Percentiles rank a stretch among this genome's conserved stretches.
These are phyloP conservation scores for Tetracladium setigerum DNA, from an alignment of 495 filamentous ascomycete species.

Conservation along the genomic window DNA sequence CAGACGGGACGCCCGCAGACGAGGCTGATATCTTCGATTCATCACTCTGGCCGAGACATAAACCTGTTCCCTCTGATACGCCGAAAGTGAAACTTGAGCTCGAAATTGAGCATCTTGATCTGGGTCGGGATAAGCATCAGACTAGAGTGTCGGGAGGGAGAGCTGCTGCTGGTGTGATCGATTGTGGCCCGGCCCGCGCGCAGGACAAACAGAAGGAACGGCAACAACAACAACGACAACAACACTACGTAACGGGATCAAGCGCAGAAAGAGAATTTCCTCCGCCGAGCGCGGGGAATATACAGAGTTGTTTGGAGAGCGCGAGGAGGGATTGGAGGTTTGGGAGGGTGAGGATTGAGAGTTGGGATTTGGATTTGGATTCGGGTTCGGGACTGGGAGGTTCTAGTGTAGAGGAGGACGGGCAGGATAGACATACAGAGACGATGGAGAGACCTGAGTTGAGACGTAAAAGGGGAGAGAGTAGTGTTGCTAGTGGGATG, in stretches of 20 bases:
- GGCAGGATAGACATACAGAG: slow-evolving; percentile 4
- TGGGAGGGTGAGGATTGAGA: slow-evolving; percentile 53
- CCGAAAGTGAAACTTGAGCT: not conserved
- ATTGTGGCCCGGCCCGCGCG: slow-evolving; percentile 15
- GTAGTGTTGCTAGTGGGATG: too few species aligned
- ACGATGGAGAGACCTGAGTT: not conserved
- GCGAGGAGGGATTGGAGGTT: slow-evolving; percentile 51
- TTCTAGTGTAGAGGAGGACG: not conserved
- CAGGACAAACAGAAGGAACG: not conserved
- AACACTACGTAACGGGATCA: not conserved
- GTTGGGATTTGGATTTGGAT: slow-evolving; percentile 55
- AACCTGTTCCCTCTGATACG: not conserved
- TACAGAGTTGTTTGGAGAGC: slow-evolving; percentile 4
- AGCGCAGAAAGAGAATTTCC: slow-evolving; percentile 5
- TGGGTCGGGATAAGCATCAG: not conserved
- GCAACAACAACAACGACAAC: not conserved
- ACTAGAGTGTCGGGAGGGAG: slow-evolving; percentile 2
- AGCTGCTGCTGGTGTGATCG: slow-evolving; percentile 14
- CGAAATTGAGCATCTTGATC: too few species aligned
- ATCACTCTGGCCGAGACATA: slow-evolving; percentile 33
- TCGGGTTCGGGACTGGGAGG: not conserved
- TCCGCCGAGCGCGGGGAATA: not conserved
- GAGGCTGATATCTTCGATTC: slow-evolving; percentile 42
- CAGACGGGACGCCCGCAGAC: slow-evolving; percentile 17
- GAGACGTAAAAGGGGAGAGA: not conserved